Evolutionary conservation across 2,329 filamentous ascomycete genomes (phyloP).

Genomic region (Bipolaris cookei): DNA sequence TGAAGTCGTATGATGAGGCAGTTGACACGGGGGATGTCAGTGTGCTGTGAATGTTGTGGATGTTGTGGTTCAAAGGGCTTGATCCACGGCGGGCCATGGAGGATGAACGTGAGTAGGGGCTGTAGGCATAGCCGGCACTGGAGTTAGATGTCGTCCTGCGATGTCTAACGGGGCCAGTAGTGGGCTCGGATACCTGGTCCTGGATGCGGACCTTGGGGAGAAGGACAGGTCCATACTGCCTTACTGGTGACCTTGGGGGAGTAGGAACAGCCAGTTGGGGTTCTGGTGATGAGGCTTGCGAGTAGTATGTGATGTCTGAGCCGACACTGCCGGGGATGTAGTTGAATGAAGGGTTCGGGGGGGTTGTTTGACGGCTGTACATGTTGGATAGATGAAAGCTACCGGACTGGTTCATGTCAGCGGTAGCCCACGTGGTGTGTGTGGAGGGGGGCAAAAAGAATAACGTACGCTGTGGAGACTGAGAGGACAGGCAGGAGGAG

Average conservation of each 20-base stretch:
- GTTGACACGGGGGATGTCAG: conserved; percentile 54
- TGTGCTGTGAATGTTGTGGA: conserved; percentile 42
- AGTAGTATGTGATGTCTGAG: conserved; percentile 66
- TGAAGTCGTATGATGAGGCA: conserved; percentile 49
- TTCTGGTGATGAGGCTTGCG: conserved; percentile 71
- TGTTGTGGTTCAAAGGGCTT: conserved; percentile 51
- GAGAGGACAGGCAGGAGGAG: conserved; percentile 29
- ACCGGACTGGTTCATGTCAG: conserved; percentile 42
- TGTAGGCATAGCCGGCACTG: conserved; percentile 52
- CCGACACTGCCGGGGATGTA: conserved; percentile 50
- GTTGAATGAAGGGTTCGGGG: conserved; percentile 48
- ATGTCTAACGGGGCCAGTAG: conserved; percentile 62
- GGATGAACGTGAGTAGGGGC: conserved; percentile 57
- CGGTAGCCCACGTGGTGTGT: not conserved
- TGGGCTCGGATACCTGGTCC: conserved; percentile 75
- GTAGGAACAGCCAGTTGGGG: conserved; percentile 72
- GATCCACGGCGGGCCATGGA: conserved; percentile 54
- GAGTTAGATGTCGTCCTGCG: conserved; percentile 61
- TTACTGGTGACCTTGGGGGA: conserved; percentile 73
- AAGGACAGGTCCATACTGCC: conserved; percentile 78
- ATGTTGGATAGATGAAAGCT: conserved; percentile 46
- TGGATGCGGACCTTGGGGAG: conserved; percentile 86
- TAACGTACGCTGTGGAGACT: conserved; percentile 42
- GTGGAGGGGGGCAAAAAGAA: not conserved
- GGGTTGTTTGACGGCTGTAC: conserved; percentile 56